Evolutionary conservation across 2,329 filamentous ascomycete species (phyloP).

Genomic region (Claviceps lovelessii): DNA sequence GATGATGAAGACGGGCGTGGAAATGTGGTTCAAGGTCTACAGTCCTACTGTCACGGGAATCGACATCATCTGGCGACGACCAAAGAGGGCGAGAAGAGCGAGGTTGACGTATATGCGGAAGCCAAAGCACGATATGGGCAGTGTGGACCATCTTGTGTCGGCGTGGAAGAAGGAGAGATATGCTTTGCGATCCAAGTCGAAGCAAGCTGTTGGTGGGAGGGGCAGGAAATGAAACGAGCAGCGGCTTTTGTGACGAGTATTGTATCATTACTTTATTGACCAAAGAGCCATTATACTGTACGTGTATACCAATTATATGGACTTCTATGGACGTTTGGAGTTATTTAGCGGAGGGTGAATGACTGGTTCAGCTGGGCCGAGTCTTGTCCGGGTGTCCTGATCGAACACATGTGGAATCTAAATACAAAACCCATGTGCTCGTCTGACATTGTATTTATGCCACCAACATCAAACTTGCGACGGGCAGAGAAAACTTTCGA

Average conservation of each 20-base stretch:
- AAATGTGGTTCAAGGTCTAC: constrained; percentile 98
- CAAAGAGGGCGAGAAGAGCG: constrained; percentile 74
- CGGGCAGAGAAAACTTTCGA: neutral
- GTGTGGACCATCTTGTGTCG: constrained; percentile 63
- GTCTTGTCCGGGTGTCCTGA: neutral
- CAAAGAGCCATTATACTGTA: neutral
- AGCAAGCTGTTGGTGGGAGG: constrained; percentile 13
- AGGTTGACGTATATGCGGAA: constrained; percentile 83
- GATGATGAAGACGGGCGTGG: constrained; percentile 72
- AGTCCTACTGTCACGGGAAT: constrained; percentile 78
- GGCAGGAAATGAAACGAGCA: constrained; percentile 9
- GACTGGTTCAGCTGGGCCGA: neutral
- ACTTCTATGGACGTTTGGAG: neutral
- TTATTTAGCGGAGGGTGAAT: neutral
- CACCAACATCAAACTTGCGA: neutral
- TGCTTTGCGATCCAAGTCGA: constrained; percentile 22
- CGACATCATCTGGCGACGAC: constrained; percentile 77
- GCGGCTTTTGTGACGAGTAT: neutral
- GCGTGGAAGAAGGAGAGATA: constrained; percentile 33
- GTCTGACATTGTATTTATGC: neutral
- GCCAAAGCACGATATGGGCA: constrained; percentile 75
- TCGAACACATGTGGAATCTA: neutral
- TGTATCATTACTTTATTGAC: constrained; percentile 19
- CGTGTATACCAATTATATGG: neutral
- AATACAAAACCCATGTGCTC: neutral